Evolutionary conservation across 2,329 filamentous ascomycete species (phyloP).

Genomic region (Paecilomyces dactylethromorphus): DNA sequence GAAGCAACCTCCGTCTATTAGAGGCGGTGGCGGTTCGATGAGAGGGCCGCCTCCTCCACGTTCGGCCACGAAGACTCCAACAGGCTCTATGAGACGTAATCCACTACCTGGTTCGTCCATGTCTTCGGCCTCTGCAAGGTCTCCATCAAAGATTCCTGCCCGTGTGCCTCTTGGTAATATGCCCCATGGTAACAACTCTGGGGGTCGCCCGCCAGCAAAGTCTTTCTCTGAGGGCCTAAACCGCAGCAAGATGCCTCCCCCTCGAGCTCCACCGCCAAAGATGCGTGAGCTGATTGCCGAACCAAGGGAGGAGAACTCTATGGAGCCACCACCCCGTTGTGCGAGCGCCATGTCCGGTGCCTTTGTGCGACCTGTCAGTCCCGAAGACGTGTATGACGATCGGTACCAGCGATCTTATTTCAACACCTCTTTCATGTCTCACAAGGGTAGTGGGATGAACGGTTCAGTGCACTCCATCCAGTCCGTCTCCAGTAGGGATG

Average conservation of each 20-base stretch:
- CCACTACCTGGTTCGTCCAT: conserved; percentile 10
- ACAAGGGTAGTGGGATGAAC: conserved; percentile 29
- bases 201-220: conserved; percentile 51
- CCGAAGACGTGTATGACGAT: conserved; percentile 85
- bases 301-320: conserved; percentile 35
- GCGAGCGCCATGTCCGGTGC: conserved; percentile 43
- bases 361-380: conserved; percentile 54
- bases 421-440: conserved; percentile 36
- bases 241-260: conserved; percentile 42
- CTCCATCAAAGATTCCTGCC: conserved; percentile 43
- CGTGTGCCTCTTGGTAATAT: conserved; percentile 41
- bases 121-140: conserved; percentile 27
- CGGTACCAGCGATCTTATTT: conserved; percentile 41
- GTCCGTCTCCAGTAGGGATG: conserved; percentile 30
- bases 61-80: conserved; percentile 42
- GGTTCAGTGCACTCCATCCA: conserved; percentile 38
- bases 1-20: conserved; percentile 23
- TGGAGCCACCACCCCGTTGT: conserved; percentile 42
- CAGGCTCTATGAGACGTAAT: conserved; percentile 34
- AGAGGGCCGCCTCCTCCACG: conserved; percentile 34
- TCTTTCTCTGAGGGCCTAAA: conserved; percentile 36
- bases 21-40: conserved; percentile 27
- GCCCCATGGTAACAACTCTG: conserved; percentile 62
- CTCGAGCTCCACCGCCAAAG: conserved; percentile 63
- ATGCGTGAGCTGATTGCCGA: conserved; percentile 75